Percentiles rank a stretch among this genome's conserved stretches.
phyloP scores from a whole-genome alignment of 1,139 yeast species.

The Saccharomyces uvarum region DNA sequence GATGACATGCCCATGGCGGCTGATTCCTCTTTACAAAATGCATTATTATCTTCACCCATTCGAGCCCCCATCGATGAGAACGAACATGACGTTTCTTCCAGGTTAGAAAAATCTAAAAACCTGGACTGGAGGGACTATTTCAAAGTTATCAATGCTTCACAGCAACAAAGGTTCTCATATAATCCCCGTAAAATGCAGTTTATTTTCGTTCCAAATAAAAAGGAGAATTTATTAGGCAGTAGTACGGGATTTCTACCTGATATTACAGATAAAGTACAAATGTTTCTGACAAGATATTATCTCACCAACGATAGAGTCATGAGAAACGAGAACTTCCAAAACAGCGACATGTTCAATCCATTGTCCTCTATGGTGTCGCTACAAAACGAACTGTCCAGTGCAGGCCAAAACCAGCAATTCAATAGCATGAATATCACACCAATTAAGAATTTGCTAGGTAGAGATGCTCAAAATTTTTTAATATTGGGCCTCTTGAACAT shows the following conservation, averaged over 20 bases:
- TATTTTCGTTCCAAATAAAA: conserved; percentile 28
- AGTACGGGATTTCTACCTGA: conserved; percentile 24
- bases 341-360: conserved; percentile 32
- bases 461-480: conserved; percentile 69
- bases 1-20: conserved; percentile 5
- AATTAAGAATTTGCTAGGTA: conserved; percentile 76
- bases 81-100: background rate
- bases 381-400: conserved; percentile 19
- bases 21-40: background rate
- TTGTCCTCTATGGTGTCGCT: conserved; percentile 27
- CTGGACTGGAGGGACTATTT: conserved; percentile 70
- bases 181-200: conserved; percentile 63
- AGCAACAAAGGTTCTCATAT: conserved; percentile 61
- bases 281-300: conserved; percentile 47
- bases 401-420: conserved; percentile 12
- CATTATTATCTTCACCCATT: background rate
- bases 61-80: conserved; percentile 10
- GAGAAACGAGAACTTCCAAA: conserved; percentile 60
- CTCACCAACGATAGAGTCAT: conserved; percentile 61
- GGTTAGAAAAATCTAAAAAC: conserved; percentile 23
- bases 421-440: conserved; percentile 40
- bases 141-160: conserved; percentile 53
- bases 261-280: conserved; percentile 31
- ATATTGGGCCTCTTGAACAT: conserved; percentile 68
- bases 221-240: conserved; percentile 1